phyloP scores from a whole-genome alignment of 768 basidiomycete genomes.

The Gloeostereum incarnatum region DNA sequence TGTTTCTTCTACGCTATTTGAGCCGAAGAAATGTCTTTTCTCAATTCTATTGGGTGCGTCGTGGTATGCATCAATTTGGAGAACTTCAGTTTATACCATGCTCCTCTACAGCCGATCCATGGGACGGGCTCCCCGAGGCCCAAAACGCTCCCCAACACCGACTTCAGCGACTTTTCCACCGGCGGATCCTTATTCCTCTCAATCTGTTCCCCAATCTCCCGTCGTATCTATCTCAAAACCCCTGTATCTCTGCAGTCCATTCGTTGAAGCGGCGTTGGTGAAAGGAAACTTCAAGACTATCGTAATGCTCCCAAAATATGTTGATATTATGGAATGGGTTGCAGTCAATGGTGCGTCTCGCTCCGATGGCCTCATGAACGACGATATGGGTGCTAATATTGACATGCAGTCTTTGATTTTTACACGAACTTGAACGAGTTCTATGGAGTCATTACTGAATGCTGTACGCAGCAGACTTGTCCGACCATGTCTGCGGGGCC shows the following conservation, averaged over 20 bases:
- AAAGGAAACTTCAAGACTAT: constrained; percentile 99
- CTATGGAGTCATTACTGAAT: constrained; percentile 91
- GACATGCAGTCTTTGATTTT: constrained; percentile 84
- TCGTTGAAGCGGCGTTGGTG: constrained; percentile 93
- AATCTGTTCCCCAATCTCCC: constrained; percentile 29
- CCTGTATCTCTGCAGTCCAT: constrained; percentile 88
- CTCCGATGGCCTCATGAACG: neutral
- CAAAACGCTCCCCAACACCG: constrained; percentile 69
- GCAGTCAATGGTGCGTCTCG: constrained; percentile 54
- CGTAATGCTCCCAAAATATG: constrained; percentile 89
- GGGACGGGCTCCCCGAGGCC: constrained; percentile 57
- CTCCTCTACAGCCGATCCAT: constrained; percentile 52
- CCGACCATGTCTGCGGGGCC: constrained; percentile 90
- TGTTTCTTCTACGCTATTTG: too few species aligned
- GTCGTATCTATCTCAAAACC: constrained; percentile 36
- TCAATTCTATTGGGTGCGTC: constrained; percentile 71
- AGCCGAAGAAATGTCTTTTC: constrained; percentile 57
- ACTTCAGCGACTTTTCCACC: constrained; percentile 54
- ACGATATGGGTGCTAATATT: neutral
- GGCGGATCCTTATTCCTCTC: constrained; percentile 30
- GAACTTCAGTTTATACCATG: constrained; percentile 5
- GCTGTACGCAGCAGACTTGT: constrained; percentile 85
- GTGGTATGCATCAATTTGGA: neutral
- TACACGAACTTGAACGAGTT: constrained; percentile 96
- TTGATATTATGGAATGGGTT: constrained; percentile 99